phyloP scores from a whole-genome alignment of 805 yeast genomes.

The Saturnispora silvae region DNA sequence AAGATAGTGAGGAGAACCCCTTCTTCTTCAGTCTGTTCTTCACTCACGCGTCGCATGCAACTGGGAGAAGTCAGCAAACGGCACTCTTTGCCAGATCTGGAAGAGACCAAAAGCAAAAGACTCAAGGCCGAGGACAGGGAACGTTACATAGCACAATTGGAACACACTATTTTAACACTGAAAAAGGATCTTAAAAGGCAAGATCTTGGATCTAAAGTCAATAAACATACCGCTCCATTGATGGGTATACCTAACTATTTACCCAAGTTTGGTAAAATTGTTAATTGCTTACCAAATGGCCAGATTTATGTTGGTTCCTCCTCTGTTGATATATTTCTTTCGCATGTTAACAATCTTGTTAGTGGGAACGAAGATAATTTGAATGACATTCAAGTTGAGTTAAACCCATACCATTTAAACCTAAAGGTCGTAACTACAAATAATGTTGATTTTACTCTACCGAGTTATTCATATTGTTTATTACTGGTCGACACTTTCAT shows the following conservation, averaged over 20 bases:
- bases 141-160: no score
- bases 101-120: no score
- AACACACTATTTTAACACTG: no score
- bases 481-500: conserved; percentile 64
- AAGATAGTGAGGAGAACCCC: no score
- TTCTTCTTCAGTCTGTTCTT: no score
- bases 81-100: no score
- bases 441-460: conserved; percentile 60
- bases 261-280: conserved; percentile 37
- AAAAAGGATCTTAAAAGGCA: no score
- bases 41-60: no score
- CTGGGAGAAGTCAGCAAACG: no score
- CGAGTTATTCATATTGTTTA: conserved; percentile 69
- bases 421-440: conserved; percentile 13
- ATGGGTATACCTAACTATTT: not conserved
- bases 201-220: no score
- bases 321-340: conserved; percentile 71
- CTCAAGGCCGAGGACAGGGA: no score
- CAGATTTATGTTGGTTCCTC: conserved; percentile 72
- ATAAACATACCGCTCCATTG: no score
- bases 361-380: conserved; percentile 24
- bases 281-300: conserved; percentile 35
- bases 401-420: conserved; percentile 49
- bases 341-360: conserved; percentile 53
- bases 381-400: conserved; percentile 61